Evolutionary conservation across 2,329 filamentous ascomycete species (phyloP), one percentile per base, ranked within the genome.

Genomic region (Aspergillus sp.): DNA sequence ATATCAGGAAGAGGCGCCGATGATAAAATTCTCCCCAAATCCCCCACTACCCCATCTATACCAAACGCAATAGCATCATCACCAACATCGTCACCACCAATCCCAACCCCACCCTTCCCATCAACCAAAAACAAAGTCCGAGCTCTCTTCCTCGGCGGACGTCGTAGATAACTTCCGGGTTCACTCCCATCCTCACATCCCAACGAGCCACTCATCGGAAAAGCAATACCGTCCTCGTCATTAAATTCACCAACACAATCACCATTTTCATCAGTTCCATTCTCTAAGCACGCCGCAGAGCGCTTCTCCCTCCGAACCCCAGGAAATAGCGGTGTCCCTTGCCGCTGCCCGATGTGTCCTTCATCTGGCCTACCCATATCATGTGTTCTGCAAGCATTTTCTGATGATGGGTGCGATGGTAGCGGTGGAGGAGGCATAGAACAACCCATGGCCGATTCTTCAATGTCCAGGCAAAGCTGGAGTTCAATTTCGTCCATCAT

Each of bases 401-500:
- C 17, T 39, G 33, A 9, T 12, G 35, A 19, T 35, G 3, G 8
- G 17, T 17, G 39, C 33, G 37, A 15, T 2, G 17, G 24, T 23
- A 17, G 17, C 3, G 44, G 27, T 7, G 7, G 21, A 6, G 33
- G 15, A 52, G 44, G 27, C 9, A 14, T 24, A 6, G 33, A 23
- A 52, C n/a, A 45, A 54, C 61, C 61, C 52, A 66, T 61, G 7
- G 49, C 41, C 23, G 58, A 31, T 14, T 64, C 58, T 31, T 15
- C 45, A 7, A 66, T 55, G 23, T 58, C 23, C 2, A 64, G 53
- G 46, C 63, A 66, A 15, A 66, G 58, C 49, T 65, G 59, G 14
- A 66, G 56, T n/a, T 66, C 64, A 15, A 60, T 55, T n/a, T 56
- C 56, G 17, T 64, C 64, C 61, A 65, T 65, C 52, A 61, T 64